These are phyloP conservation scores for Barnettozyma pratensis DNA, from an alignment of 805 yeast genomes.

Conservation along the genomic window DNA sequence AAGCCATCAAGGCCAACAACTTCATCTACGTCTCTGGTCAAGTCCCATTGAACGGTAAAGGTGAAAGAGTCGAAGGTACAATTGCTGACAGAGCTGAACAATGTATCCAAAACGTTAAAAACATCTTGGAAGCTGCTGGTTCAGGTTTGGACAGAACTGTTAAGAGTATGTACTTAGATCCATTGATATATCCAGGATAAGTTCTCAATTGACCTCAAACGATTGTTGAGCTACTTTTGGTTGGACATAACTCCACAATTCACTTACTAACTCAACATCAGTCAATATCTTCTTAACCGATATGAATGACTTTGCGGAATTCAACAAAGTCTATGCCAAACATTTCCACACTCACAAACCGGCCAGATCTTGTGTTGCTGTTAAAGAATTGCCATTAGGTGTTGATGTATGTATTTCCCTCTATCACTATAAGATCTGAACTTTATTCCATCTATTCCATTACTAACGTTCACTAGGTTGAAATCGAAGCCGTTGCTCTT, in stretches of 20 bases:
- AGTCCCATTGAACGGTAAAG: slow-evolving; percentile 82
- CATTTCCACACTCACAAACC: slow-evolving; percentile 80
- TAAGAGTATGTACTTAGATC: slow-evolving; percentile 44
- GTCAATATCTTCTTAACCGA: slow-evolving; percentile 84
- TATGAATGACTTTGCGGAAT: slow-evolving; percentile 77
- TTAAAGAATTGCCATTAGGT: slow-evolving; percentile 82
- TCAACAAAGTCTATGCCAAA: slow-evolving; percentile 79
- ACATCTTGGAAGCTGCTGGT: slow-evolving; percentile 78
- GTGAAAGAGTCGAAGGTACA: slow-evolving; percentile 71
- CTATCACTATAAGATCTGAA: neutral
- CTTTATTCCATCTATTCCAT: neutral
- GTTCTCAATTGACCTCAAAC: too few species aligned
- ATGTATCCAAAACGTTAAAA: slow-evolving; percentile 60
- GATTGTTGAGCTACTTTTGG: too few species aligned
- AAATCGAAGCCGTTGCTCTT: slow-evolving; percentile 88
- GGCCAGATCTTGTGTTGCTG: slow-evolving; percentile 98
- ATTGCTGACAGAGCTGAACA: slow-evolving; percentile 77
- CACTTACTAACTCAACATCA: slow-evolving; percentile 10
- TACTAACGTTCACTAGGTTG: slow-evolving; percentile 36
- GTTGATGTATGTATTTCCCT: slow-evolving; percentile 42
- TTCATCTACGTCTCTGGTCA: slow-evolving; percentile 93
- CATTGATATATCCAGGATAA: neutral
- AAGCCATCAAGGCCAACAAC: slow-evolving; percentile 88
- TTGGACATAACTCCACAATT: too few species aligned
- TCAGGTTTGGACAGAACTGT: slow-evolving; percentile 79